These are phyloP conservation scores for Cyclostephanos tholiformis DNA, from an alignment of 108 stramenopile genomes.

Conservation along the genomic window DNA sequence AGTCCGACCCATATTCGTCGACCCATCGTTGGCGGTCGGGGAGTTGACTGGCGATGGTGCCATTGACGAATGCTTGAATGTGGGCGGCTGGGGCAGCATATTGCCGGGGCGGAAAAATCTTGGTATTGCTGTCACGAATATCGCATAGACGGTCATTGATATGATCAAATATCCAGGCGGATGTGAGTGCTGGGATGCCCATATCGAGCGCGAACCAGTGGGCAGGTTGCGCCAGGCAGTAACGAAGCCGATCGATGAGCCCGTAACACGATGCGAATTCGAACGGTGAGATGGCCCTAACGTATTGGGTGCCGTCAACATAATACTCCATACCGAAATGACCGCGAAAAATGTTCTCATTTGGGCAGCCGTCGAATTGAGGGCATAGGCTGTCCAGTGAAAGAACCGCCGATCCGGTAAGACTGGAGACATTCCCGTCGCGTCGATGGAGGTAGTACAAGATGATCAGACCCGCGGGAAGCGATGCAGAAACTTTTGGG, in stretches of 20 bases:
- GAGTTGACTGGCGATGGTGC: neutral
- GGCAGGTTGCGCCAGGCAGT: neutral
- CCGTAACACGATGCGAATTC: conserved; percentile 10
- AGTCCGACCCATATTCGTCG: neutral
- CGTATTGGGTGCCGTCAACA: neutral
- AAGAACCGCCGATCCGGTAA: too few species aligned
- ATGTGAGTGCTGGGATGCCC: conserved; percentile 6
- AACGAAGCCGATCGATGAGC: conserved; percentile 3
- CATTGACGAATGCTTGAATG: conserved; percentile 8
- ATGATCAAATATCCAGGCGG: neutral
- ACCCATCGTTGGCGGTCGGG: neutral
- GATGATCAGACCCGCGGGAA: conserved; percentile 17
- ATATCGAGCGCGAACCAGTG: neutral
- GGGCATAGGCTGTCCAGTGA: too few species aligned
- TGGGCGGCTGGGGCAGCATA: neutral
- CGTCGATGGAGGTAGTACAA: too few species aligned
- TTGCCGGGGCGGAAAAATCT: neutral
- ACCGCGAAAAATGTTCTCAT: too few species aligned
- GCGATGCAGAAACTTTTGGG: conserved; percentile 5
- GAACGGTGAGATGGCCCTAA: conserved; percentile 21
- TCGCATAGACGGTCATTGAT: neutral
- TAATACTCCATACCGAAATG: too few species aligned
- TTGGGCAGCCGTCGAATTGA: too few species aligned
- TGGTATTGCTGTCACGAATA: conserved; percentile 6
- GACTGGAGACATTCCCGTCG: too few species aligned